phyloP scores from a whole-genome alignment of 2,329 filamentous ascomycete genomes.

The Stachybotrys chartarum region DNA sequence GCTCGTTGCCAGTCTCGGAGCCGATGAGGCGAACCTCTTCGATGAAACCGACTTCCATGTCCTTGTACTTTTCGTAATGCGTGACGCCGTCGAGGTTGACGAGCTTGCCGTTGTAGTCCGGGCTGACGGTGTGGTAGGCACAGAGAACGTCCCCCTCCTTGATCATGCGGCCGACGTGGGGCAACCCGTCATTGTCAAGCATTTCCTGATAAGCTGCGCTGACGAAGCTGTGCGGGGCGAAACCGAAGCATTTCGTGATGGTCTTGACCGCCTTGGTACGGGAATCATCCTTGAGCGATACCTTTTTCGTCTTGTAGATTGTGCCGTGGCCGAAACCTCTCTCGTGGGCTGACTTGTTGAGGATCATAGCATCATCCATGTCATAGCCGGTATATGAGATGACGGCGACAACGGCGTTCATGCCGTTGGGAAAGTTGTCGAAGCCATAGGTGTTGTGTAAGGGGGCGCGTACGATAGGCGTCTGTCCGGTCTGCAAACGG shows the following conservation, averaged over 20 bases:
- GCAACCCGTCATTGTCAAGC: constrained; percentile 83
- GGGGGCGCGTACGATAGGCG: constrained; percentile 83
- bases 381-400: constrained; percentile 99
- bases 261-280: constrained; percentile 59
- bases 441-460: constrained; percentile 94
- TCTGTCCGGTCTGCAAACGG: constrained; percentile 89
- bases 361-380: constrained; percentile 99
- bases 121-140: constrained; percentile 82
- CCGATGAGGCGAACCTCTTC: constrained; percentile 92
- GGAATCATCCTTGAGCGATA: constrained; percentile 75
- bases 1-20: constrained; percentile 73
- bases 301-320: constrained; percentile 96
- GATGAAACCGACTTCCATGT: constrained; percentile 77
- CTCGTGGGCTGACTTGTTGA: constrained; percentile 96
- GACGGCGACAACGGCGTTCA: constrained; percentile 91
- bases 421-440: constrained; percentile 97
- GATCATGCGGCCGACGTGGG: constrained; percentile 70
- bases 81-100: constrained; percentile 82
- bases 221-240: constrained; percentile 69
- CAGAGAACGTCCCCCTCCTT: constrained; percentile 78
- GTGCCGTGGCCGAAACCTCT: constrained; percentile 92
- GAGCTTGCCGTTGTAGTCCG: constrained; percentile 69
- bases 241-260: constrained; percentile 81
- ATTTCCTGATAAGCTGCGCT: constrained; percentile 62
- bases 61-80: constrained; percentile 91